These are phyloP conservation scores for Hypoxylon rickii DNA, from an alignment of 495 filamentous ascomycete genomes.

Conservation along the genomic window DNA sequence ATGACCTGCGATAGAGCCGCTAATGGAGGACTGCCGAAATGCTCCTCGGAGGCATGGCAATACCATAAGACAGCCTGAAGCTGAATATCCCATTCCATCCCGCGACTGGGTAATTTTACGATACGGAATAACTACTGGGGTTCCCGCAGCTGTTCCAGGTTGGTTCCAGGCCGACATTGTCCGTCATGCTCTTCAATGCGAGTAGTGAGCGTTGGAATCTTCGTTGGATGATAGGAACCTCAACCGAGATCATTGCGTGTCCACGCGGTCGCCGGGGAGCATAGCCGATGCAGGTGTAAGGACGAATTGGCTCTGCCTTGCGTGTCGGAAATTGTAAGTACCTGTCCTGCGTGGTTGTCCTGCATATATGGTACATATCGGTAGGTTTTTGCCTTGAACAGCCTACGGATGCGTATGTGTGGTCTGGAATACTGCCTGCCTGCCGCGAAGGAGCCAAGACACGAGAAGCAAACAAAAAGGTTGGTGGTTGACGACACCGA, in stretches of 20 bases:
- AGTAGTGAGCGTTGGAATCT: neutral
- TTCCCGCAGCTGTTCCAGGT: conserved; percentile 13
- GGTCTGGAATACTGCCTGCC: conserved; percentile 14
- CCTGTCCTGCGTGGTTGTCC: conserved; percentile 17
- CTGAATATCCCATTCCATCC: conserved; percentile 12
- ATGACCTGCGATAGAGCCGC: conserved; percentile 20
- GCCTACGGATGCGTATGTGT: no score
- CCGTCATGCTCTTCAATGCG: conserved; percentile 6
- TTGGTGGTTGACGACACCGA: conserved; percentile 23
- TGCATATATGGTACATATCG: no score
- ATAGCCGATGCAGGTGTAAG: conserved; percentile 17
- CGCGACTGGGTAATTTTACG: conserved; percentile 9
- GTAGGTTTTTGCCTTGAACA: no score
- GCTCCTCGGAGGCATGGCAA: conserved; percentile 10
- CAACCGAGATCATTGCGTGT: conserved; percentile 21
- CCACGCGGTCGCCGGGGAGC: conserved; percentile 23
- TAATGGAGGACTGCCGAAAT: neutral
- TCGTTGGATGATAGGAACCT: neutral
- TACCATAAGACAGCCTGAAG: conserved; percentile 10
- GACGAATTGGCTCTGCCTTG: conserved; percentile 12
- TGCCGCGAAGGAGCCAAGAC: conserved; percentile 17
- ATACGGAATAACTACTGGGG: conserved; percentile 2
- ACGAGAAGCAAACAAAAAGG: conserved; percentile 16
- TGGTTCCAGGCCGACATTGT: neutral
- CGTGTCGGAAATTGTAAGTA: conserved; percentile 29